Percentiles rank a stretch among this genome's conserved stretches.
Conservation (phyloP, 768 basidiomycete genomes). For the Xerocomus potaroensis region DNA sequence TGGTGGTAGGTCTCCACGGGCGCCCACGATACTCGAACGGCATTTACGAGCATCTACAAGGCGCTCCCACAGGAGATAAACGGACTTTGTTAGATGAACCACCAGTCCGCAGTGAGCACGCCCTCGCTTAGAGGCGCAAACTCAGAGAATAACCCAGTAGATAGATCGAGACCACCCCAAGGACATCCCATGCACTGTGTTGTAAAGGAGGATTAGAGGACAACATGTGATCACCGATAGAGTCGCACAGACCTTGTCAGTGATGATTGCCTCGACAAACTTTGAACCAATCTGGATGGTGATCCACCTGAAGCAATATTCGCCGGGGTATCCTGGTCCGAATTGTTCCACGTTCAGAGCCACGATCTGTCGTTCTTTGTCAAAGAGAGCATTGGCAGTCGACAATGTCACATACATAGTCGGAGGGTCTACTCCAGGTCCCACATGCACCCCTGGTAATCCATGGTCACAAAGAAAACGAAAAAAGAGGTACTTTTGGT, state of each 20-base stretch:
- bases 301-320: constrained; percentile 61
- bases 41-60: neutral
- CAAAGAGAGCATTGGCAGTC: neutral
- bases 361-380: constrained; percentile 18
- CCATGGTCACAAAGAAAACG: neutral
- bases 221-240: neutral
- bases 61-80: neutral
- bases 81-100: constrained; percentile 31
- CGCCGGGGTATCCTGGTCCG: constrained; percentile 56
- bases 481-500: neutral
- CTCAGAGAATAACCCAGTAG: constrained; percentile 56
- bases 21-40: neutral
- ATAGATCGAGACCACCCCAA: constrained; percentile 63
- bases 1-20: too few species aligned
- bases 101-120: constrained; percentile 59
- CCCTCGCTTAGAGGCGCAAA: constrained; percentile 49
- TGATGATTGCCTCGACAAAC: constrained; percentile 50
- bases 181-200: constrained; percentile 62
- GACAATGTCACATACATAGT: constrained; percentile 18
- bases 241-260: constrained; percentile 49
- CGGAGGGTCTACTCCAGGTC: constrained; percentile 29
- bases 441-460: constrained; percentile 54
- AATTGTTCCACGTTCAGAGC: constrained; percentile 40
- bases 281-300: constrained; percentile 54
- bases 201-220: constrained; percentile 1